A percentile compares a stretch with the other conserved stretches of the same genome.
Evolutionary conservation across 208 protist genomes (phyloP).

Genomic region (Crithidia thermophila): DNA sequence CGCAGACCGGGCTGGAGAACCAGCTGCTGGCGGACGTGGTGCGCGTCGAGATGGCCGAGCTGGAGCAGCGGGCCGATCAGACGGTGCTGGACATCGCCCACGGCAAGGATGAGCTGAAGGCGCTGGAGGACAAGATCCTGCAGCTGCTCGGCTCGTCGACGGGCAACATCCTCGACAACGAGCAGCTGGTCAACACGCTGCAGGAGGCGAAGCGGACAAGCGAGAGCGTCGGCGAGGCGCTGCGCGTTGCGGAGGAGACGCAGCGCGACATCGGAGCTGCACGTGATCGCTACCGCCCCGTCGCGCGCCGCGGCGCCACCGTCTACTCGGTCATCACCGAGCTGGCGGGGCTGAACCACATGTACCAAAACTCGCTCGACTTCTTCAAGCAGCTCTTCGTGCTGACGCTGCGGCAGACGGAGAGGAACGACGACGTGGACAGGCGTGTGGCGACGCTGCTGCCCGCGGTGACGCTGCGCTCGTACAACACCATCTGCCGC

Average conservation of each 20-base stretch:
- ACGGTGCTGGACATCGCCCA: conserved; percentile 95
- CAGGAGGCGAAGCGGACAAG: conserved; percentile 92
- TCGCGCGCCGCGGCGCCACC: conserved; percentile 93
- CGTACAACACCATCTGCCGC: conserved; percentile 95
- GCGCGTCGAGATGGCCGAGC: conserved; percentile 90
- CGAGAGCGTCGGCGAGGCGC: conserved; percentile 88
- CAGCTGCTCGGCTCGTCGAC: conserved; percentile 90
- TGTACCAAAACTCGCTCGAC: conserved; percentile 95
- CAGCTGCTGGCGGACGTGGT: conserved; percentile 95
- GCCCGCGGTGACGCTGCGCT: conserved; percentile 83
- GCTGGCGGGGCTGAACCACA: conserved; percentile 91
- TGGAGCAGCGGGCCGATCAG: conserved; percentile 91
- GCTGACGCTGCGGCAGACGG: conserved; percentile 90
- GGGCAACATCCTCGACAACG: conserved; percentile 97
- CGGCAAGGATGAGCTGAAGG: conserved; percentile 95
- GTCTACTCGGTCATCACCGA: conserved; percentile 96
- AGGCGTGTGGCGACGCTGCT: conserved; percentile 81
- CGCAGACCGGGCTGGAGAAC: conserved; percentile 90
- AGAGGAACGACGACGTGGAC: conserved; percentile 76
- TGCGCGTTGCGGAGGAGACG: conserved; percentile 93
- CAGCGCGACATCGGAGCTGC: conserved; percentile 94
- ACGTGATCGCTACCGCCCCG: conserved; percentile 92
- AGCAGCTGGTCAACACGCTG: conserved; percentile 95
- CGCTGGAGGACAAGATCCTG: conserved; percentile 95
- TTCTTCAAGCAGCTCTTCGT: conserved; percentile 94